Conservation (phyloP, 441 rosid genomes). For the Pelargonium citronellum region DNA sequence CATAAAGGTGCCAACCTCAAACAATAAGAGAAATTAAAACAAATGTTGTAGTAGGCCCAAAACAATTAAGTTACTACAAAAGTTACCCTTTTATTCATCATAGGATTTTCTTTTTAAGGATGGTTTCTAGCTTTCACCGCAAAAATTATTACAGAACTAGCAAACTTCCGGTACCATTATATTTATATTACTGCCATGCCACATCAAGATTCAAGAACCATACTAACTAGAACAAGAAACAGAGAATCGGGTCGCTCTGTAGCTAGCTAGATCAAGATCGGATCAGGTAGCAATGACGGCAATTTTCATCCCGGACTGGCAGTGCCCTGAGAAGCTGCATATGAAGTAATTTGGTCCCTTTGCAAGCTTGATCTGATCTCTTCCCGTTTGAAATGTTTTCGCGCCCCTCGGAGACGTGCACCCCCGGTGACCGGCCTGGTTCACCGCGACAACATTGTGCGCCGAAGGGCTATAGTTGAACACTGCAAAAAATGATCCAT, state of each 20-base stretch:
- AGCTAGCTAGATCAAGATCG: neutral
- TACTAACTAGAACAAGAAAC: neutral
- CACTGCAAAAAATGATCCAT: neutral
- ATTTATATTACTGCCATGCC: neutral
- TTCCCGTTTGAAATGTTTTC: neutral
- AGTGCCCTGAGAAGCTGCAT: neutral
- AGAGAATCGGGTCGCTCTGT: neutral
- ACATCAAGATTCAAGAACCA: neutral
- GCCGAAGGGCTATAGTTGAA: neutral
- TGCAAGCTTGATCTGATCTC: conserved; percentile 1
- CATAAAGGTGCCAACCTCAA: no score
- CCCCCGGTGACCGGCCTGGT: neutral
- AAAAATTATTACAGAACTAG: neutral
- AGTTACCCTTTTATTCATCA: no score
- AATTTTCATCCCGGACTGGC: conserved; percentile 14
- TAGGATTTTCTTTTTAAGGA: no score
- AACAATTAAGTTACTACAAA: no score
- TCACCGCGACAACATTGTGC: conserved; percentile 10
- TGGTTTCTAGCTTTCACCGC: neutral
- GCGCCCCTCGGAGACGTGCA: neutral
- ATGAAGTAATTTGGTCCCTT: neutral
- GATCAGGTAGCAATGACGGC: neutral
- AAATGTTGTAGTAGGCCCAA: no score
- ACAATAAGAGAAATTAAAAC: no score
- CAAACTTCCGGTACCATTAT: neutral